These are phyloP conservation scores for Dendrostoma leiphaemia DNA, from an alignment of 2,329 filamentous ascomycete genomes.

Conservation along the genomic window DNA sequence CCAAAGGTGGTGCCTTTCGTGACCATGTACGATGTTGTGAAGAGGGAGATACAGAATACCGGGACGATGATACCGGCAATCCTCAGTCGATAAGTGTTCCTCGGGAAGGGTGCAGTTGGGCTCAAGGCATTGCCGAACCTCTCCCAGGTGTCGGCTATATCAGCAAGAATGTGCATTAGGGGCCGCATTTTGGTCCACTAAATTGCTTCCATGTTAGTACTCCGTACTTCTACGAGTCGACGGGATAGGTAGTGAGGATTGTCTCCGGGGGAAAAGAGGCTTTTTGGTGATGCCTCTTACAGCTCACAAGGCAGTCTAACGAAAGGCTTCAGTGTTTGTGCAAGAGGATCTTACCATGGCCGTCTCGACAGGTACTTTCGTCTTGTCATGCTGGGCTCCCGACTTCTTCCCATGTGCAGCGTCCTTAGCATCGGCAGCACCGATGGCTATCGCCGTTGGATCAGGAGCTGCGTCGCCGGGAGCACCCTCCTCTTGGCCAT, in stretches of 20 bases:
- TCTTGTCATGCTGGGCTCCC: slow-evolving; percentile 63
- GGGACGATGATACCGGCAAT: slow-evolving; percentile 54
- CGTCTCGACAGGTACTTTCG: slow-evolving; percentile 73
- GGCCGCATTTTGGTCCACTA: slow-evolving; percentile 76
- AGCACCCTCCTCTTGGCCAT: slow-evolving; percentile 36
- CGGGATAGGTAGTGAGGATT: too few species aligned
- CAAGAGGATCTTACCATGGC: too few species aligned
- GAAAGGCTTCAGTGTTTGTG: too few species aligned
- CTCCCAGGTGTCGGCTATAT: slow-evolving; percentile 50
- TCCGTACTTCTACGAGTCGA: too few species aligned
- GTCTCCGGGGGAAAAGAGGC: too few species aligned
- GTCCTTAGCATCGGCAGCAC: slow-evolving; percentile 39
- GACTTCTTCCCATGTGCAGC: slow-evolving; percentile 46
- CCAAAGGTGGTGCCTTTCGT: slow-evolving; percentile 65
- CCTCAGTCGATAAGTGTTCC: slow-evolving; percentile 48
- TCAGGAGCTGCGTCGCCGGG: slow-evolving; percentile 28
- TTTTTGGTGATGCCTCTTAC: too few species aligned
- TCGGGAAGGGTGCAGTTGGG: slow-evolving; percentile 62
- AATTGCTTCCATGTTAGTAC: too few species aligned
- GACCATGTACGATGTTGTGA: slow-evolving; percentile 57
- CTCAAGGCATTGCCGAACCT: slow-evolving; percentile 55
- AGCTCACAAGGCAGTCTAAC: too few species aligned
- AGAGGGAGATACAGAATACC: slow-evolving; percentile 48
- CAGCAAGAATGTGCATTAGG: slow-evolving; percentile 59
- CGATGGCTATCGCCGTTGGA: slow-evolving; percentile 35